Conservation (phyloP, 2,329 filamentous ascomycete genomes). For the Fusarium luffae region DNA sequence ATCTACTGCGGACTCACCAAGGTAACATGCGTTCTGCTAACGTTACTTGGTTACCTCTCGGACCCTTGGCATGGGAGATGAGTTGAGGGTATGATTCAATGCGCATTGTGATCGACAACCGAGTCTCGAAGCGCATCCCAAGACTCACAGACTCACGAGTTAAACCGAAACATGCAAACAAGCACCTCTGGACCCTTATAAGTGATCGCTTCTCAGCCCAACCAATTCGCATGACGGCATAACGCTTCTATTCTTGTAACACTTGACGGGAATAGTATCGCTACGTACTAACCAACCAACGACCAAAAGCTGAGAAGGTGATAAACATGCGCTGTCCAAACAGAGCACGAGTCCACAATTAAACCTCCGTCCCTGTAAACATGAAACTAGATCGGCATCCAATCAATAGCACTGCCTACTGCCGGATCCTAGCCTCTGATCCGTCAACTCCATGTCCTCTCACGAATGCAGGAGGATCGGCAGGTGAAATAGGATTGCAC, state of each 20-base stretch:
- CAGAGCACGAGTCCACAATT: slow-evolving; percentile 3
- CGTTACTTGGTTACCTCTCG: not conserved
- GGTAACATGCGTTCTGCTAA: not conserved
- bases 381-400: slow-evolving; percentile 35
- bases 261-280: slow-evolving; percentile 13
- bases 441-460: slow-evolving; percentile 24
- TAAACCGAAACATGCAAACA: slow-evolving; percentile 12
- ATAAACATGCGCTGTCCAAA: slow-evolving; percentile 6
- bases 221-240: not conserved
- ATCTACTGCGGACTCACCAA: not conserved
- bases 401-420: slow-evolving; percentile 21
- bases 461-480: slow-evolving; percentile 40
- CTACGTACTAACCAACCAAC: not conserved
- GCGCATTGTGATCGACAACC: slow-evolving; percentile 32
- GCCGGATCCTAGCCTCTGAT: slow-evolving; percentile 19
- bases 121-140: not conserved
- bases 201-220: slow-evolving; percentile 11
- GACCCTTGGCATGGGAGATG: not conserved
- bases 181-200: not conserved
- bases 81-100: slow-evolving; percentile 8
- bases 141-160: not conserved
- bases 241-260: slow-evolving; percentile 25
- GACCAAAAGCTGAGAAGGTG: not conserved
- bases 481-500: slow-evolving; percentile 27
- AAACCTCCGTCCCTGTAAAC: slow-evolving; percentile 24